Evolutionary conservation across 176 grass and related monocot species (phyloP), one percentile per base, ranked within the genome.

Genomic region (Elymus sibiricus): DNA sequence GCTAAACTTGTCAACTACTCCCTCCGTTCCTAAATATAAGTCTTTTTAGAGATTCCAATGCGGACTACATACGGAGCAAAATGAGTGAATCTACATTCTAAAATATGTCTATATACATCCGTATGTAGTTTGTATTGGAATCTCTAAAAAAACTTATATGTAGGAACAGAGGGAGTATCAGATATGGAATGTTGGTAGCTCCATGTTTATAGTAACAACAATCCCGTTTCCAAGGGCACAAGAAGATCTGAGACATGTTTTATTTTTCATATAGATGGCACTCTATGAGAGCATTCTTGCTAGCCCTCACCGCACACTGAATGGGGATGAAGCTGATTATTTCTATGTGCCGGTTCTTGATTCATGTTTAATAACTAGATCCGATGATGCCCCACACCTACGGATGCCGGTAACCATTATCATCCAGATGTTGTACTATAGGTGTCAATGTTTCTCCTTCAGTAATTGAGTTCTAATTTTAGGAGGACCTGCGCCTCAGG

Each of bases 261-360:
- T 40, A 77, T 82, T 90, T 59, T 63, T 74, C 40, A 79, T 93
- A 60, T 86, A 95, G 96, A 84, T 95, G 85, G 93, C 96, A 86
- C 96, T 98, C 47, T 92, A 94, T 80, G 96, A 98, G 86, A 95
- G 96, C 93, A 89, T 98, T 83, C 90, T 95, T 77, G 90, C 96
- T 80, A 98, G 96, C 79, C 92, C 93, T 89, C 79, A 98, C 65
- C 85, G 96, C 74, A 95, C 96, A 47, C 86, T 98, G 77, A 98
- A 98, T 86, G 96, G 75, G 68, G 96, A 95, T 21, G 93, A 98
- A 89, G 93, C 96, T 88, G 93, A 98, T 94, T 98, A 92, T 93
- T 98, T 98, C 58, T 98, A 98, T 82, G 93, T 98, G 40, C 93
- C 96, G 13, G 93, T 94, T 78, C 81, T 98, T 86, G 96, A 98